Evolutionary conservation across 2,329 filamentous ascomycete species (phyloP).

Genomic region (Spiromastix sp.): DNA sequence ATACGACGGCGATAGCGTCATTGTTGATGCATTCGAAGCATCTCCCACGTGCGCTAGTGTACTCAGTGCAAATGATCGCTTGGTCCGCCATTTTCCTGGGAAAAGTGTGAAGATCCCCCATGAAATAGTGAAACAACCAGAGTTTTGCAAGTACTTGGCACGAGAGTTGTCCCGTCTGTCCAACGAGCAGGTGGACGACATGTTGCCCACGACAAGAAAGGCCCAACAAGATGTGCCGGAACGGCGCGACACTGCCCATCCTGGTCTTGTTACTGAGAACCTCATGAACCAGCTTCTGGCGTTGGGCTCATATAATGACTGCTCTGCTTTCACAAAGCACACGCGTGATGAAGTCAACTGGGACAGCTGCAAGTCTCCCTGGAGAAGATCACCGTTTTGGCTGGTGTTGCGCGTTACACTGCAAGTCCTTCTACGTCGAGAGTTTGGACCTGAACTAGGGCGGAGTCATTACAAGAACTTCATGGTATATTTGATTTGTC

Average conservation of each 20-base stretch:
- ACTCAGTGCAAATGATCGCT: slow-evolving; percentile 25
- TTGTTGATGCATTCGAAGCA: slow-evolving; percentile 38
- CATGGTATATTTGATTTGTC: slow-evolving; percentile 38
- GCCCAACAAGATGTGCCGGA: slow-evolving; percentile 24
- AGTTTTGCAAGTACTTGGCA: slow-evolving; percentile 20
- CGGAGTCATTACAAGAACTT: slow-evolving; percentile 39
- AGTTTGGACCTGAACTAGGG: slow-evolving; percentile 8
- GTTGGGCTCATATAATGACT: slow-evolving; percentile 22
- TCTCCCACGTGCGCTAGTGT: slow-evolving; percentile 28
- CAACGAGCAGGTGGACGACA: slow-evolving; percentile 19
- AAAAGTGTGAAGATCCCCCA: slow-evolving; percentile 22
- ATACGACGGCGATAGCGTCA: slow-evolving; percentile 11
- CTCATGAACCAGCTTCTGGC: slow-evolving; percentile 34
- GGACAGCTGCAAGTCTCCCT: slow-evolving; percentile 25
- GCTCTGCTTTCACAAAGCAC: slow-evolving; percentile 35
- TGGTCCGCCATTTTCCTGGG: slow-evolving; percentile 36
- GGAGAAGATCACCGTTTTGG: slow-evolving; percentile 45
- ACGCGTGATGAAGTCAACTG: slow-evolving; percentile 44
- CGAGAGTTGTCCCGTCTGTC: slow-evolving; percentile 23
- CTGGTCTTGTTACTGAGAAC: slow-evolving; percentile 42
- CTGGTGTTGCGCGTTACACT: slow-evolving; percentile 43
- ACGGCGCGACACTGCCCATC: slow-evolving; percentile 37
- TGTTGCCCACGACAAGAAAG: slow-evolving; percentile 27
- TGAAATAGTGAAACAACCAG: slow-evolving; percentile 12
- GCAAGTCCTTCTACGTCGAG: slow-evolving; percentile 27